Evolutionary conservation across 2,329 filamentous ascomycete species (phyloP).

Genomic region (Paraphaeosphaeria sporulosa): DNA sequence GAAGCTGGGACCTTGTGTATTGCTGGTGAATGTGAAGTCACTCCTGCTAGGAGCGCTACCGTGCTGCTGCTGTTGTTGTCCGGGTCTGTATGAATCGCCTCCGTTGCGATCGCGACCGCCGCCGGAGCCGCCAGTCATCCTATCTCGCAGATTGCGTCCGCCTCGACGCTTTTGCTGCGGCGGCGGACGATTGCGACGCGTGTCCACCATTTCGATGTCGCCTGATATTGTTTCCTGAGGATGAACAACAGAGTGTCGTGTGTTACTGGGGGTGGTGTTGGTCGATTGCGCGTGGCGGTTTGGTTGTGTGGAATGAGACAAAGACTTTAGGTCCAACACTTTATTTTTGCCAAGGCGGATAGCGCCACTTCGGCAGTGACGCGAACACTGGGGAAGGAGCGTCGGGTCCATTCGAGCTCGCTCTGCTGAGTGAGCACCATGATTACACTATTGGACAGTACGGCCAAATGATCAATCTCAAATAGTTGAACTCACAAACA

Average conservation of each 20-base stretch:
- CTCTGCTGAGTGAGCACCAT: not conserved
- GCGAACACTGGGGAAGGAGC: constrained; percentile 8
- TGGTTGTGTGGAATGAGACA: not conserved
- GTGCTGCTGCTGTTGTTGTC: constrained; percentile 17
- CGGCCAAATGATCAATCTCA: not conserved
- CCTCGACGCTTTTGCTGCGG: constrained; percentile 2
- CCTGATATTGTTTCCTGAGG: too few species aligned
- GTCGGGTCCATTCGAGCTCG: not conserved
- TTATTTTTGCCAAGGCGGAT: constrained; percentile 2
- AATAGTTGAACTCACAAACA: not conserved
- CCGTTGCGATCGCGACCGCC: constrained; percentile 29
- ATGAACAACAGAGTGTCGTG: not conserved
- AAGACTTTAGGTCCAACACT: not conserved
- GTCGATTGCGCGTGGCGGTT: constrained; percentile 5
- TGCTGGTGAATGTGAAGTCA: constrained; percentile 47
- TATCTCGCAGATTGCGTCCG: not conserved
- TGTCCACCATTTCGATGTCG: not conserved
- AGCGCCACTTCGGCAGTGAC: constrained; percentile 7
- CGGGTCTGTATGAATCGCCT: constrained; percentile 36
- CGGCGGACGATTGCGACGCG: not conserved
- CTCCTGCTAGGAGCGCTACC: constrained; percentile 23
- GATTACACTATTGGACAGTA: not conserved
- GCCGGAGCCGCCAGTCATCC: constrained; percentile 8
- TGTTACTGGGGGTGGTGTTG: not conserved
- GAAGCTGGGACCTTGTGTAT: constrained; percentile 39